These are phyloP conservation scores for Plasmodium falciparum DNA, from an alignment of 169 alveolate genomes.

Conservation along the genomic window DNA sequence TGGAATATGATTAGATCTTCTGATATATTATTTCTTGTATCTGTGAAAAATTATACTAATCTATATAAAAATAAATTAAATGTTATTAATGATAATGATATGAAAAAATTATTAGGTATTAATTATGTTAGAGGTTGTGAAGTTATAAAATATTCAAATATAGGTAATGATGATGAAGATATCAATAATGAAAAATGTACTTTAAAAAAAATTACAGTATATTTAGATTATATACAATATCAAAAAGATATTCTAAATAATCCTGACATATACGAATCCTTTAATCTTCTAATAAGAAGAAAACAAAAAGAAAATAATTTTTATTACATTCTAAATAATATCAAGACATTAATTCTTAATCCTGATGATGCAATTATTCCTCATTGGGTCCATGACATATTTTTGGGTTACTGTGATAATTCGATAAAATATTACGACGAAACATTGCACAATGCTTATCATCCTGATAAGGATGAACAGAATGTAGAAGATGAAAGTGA, in stretches of 20 bases:
- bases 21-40: conserved; percentile 66
- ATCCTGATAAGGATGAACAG: conserved; percentile 12
- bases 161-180: conserved; percentile 81
- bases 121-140: conserved; percentile 76
- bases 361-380: conserved; percentile 86
- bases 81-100: conserved; percentile 47
- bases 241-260: conserved; percentile 84
- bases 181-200: conserved; percentile 80
- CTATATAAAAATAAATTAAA: conserved; percentile 65
- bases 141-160: conserved; percentile 27
- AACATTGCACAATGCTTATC: neutral
- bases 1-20: conserved; percentile 74
- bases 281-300: conserved; percentile 91
- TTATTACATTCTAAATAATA: conserved; percentile 88
- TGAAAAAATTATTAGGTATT: conserved; percentile 69
- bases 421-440: conserved; percentile 79
- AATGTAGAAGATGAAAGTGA: neutral
- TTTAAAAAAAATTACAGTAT: conserved; percentile 78
- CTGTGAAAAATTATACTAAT: conserved; percentile 71
- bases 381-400: conserved; percentile 85
- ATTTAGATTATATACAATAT: conserved; percentile 89
- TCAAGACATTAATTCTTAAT: conserved; percentile 87
- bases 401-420: conserved; percentile 88
- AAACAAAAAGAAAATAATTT: conserved; percentile 92
- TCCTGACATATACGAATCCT: conserved; percentile 87